A percentile compares a stretch with the other conserved stretches of the same genome.
Conservation (phyloP, 1,284 basidiomycete species). For the Veloporphyrellus conicus region DNA sequence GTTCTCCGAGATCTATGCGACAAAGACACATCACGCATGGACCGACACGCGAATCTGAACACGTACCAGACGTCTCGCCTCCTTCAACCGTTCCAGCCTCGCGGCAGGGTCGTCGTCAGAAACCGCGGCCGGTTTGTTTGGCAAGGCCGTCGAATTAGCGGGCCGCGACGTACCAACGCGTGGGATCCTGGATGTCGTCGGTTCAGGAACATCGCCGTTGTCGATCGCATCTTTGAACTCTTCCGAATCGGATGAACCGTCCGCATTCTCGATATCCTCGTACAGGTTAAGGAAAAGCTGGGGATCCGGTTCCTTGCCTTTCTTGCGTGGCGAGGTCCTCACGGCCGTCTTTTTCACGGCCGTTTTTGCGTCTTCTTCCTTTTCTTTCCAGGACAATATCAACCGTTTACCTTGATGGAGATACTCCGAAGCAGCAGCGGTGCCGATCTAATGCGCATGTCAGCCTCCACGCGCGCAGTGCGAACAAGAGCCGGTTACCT, state of each 20-base stretch:
- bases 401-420: conserved; percentile 16
- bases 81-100: conserved; percentile 18
- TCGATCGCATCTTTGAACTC: conserved; percentile 15
- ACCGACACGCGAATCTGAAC: background rate
- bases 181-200: conserved; percentile 7
- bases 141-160: background rate
- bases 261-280: conserved; percentile 32
- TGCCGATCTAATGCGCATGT: conserved; percentile 21
- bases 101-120: conserved; percentile 13
- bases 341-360: conserved; percentile 23
- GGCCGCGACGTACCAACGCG: conserved; percentile 13
- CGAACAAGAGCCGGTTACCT: conserved; percentile 13
- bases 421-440: conserved; percentile 27
- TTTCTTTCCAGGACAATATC: conserved; percentile 29
- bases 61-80: conserved; percentile 18
- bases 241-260: conserved; percentile 22
- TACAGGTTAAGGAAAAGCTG: conserved; percentile 20
- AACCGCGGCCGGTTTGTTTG: background rate
- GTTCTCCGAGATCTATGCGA: conserved; percentile 17
- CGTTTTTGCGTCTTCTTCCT: conserved; percentile 15
- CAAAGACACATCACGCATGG: background rate
- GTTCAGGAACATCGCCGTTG: background rate
- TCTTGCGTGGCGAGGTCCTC: conserved; percentile 15
- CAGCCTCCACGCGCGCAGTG: background rate
- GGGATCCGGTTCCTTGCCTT: conserved; percentile 22